Evolutionary conservation across 2,329 filamentous ascomycete species (phyloP).

Genomic region (Cordyceps farinosa): DNA sequence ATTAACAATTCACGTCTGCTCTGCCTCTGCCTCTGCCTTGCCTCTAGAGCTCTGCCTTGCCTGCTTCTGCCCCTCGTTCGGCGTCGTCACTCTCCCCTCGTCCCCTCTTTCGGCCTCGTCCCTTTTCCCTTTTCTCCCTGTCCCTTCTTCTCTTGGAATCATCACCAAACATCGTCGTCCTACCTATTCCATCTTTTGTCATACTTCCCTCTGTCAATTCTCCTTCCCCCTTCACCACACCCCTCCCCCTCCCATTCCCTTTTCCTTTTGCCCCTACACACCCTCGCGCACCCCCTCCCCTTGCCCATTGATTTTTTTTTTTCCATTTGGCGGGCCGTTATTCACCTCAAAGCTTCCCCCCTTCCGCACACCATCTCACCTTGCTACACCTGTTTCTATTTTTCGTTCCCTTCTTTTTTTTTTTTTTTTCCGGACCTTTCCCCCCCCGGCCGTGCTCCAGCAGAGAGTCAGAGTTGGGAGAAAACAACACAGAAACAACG

Average conservation of each 20-base stretch:
- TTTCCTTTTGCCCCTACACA: constrained; percentile 1
- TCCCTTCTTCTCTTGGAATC: neutral
- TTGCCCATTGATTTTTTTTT: constrained; percentile 10
- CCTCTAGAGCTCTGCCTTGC: neutral
- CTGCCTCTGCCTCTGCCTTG: neutral
- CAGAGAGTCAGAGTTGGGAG: neutral
- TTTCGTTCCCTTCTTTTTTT: neutral
- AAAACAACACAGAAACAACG: neutral
- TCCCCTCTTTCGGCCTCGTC: constrained; percentile 2
- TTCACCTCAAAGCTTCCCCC: constrained; percentile 13
- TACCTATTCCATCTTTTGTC: constrained; percentile 8
- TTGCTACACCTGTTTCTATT: constrained; percentile 12
- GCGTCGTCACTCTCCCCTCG: neutral
- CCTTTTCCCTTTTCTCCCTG: neutral
- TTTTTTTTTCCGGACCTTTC: neutral
- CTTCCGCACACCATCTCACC: constrained; percentile 6
- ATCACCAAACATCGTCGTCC: constrained; percentile 8
- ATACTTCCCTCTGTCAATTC: constrained; percentile 16
- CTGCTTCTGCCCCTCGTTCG: neutral
- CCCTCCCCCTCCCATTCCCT: neutral
- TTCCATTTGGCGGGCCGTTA: constrained; percentile 8
- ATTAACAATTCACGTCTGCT: neutral
- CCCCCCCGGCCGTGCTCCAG: neutral
- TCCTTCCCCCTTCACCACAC: constrained; percentile 8
- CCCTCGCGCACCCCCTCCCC: constrained; percentile 9